Evolutionary conservation across 75 land plant genomes (phyloP).

Genomic region (Pinus tabuliformis): DNA sequence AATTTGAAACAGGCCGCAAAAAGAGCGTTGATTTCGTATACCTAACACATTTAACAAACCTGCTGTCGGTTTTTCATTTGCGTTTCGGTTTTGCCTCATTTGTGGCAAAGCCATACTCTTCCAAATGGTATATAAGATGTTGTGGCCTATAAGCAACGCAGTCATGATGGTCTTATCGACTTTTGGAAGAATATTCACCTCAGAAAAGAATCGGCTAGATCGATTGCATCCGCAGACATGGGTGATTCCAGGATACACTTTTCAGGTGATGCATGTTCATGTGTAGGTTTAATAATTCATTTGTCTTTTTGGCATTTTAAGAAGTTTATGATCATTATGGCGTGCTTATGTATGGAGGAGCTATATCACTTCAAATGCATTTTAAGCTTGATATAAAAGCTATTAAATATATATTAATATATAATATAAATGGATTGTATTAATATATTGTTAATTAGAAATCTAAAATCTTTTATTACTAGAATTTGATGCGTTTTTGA

Average conservation of each 20-base stretch:
- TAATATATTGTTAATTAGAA: too few relatives aligned
- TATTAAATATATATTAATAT: too few relatives aligned
- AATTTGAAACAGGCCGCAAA: conserved; percentile 20
- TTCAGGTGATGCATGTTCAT: conserved; percentile 36
- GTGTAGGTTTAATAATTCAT: background rate
- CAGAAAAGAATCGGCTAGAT: conserved; percentile 37
- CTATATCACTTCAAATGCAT: background rate
- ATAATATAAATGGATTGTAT: too few relatives aligned
- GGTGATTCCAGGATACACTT: conserved; percentile 56
- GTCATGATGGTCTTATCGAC: conserved; percentile 32
- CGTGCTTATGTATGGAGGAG: background rate
- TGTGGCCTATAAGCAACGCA: conserved; percentile 45
- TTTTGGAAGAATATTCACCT: conserved; percentile 38
- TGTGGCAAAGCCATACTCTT: conserved; percentile 44
- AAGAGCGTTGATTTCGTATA: conserved; percentile 53
- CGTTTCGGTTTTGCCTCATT: conserved; percentile 52
- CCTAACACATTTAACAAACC: conserved; percentile 59
- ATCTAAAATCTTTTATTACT: too few relatives aligned
- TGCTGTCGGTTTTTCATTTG: conserved; percentile 58
- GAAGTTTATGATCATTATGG: background rate
- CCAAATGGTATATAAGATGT: conserved; percentile 52
- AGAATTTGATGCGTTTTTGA: too few relatives aligned
- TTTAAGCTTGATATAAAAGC: background rate
- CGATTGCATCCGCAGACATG: conserved; percentile 58
- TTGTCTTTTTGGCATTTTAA: background rate